These are phyloP conservation scores for Oxytropis ochrocephala DNA, from an alignment of 306 rosid species.

Conservation along the genomic window DNA sequence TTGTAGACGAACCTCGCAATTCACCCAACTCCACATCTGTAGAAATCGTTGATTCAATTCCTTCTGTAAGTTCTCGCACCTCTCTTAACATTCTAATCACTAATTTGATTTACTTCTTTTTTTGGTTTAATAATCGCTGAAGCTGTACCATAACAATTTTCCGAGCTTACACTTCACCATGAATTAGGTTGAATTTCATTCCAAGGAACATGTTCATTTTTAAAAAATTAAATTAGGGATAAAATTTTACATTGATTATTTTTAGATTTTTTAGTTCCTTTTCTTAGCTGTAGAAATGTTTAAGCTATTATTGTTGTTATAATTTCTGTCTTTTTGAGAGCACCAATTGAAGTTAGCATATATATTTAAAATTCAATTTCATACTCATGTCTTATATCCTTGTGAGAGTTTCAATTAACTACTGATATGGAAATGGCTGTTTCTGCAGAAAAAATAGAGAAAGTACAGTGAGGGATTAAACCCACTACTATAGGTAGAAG, in stretches of 20 bases:
- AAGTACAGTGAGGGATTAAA: conserved; percentile 27
- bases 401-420: conserved; percentile 4
- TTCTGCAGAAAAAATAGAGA: conserved; percentile 29
- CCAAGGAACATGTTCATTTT: neutral
- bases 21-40: neutral
- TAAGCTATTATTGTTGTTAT: neutral
- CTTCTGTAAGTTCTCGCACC: conserved; percentile 27
- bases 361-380: neutral
- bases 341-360: neutral
- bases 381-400: neutral
- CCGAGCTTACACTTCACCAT: neutral
- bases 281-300: neutral
- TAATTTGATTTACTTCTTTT: neutral
- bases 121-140: neutral
- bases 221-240: neutral
- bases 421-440: conserved; percentile 27
- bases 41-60: conserved; percentile 12
- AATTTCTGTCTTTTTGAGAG: neutral
- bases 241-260: neutral
- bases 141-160: neutral
- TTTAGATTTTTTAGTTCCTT: neutral
- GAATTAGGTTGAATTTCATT: neutral
- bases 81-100: neutral
- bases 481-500: conserved; percentile 20
- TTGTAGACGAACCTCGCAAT: neutral